These are phyloP conservation scores for Kluyveromyces starmeri DNA, from an alignment of 805 yeast species.

Conservation along the genomic window DNA sequence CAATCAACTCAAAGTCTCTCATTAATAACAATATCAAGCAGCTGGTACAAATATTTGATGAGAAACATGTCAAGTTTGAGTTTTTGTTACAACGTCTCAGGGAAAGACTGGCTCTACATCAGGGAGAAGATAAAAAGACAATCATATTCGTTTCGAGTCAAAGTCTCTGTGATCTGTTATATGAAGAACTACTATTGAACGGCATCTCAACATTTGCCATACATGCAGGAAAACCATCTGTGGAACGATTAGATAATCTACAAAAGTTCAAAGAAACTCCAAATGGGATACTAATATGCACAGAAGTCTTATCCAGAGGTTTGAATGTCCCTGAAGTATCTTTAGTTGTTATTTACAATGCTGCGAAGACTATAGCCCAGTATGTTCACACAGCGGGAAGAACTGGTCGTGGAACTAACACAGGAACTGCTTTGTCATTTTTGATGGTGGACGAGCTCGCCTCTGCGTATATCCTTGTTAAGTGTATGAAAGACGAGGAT, in stretches of 20 bases:
- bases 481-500: conserved; percentile 40
- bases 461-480: conserved; percentile 48
- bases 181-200: conserved; percentile 40
- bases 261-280: conserved; percentile 57
- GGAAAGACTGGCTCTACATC: conserved; percentile 15
- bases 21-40: conserved; percentile 80
- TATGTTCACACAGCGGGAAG: conserved; percentile 94
- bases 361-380: conserved; percentile 87
- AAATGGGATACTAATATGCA: conserved; percentile 65
- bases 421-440: conserved; percentile 71
- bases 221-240: conserved; percentile 89
- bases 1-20: conserved; percentile 70
- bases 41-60: conserved; percentile 48
- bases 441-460: conserved; percentile 55
- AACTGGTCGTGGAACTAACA: conserved; percentile 84
- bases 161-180: conserved; percentile 68
- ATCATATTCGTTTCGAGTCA: conserved; percentile 86
- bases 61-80: conserved; percentile 47
- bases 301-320: conserved; percentile 93
- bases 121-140: conserved; percentile 37
- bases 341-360: conserved; percentile 72
- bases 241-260: conserved; percentile 69
- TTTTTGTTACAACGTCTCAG: conserved; percentile 50
- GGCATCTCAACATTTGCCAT: conserved; percentile 52
- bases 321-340: conserved; percentile 82